Percentiles rank a stretch among this genome's conserved stretches.
Evolutionary conservation across 441 rosid genomes (phyloP).

Genomic region (Populus tomentosa): DNA sequence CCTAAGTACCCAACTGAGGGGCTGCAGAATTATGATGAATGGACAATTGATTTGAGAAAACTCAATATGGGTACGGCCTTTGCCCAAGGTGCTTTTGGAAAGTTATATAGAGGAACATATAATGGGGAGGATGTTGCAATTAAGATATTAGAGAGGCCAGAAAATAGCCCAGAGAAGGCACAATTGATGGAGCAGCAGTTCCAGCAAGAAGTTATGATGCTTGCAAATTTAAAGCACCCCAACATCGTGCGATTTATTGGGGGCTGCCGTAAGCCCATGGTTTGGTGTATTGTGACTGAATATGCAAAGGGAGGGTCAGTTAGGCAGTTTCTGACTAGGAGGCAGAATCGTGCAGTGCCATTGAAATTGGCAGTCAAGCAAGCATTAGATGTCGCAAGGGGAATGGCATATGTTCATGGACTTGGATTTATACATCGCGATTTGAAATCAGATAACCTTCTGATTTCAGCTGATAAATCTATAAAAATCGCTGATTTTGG

Average conservation of each 20-base stretch:
- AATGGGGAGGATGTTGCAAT: conserved; percentile 92
- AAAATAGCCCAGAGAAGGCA: conserved; percentile 58
- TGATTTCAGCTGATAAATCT: conserved; percentile 79
- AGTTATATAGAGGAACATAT: conserved; percentile 87
- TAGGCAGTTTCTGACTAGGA: conserved; percentile 70
- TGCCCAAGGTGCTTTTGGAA: conserved; percentile 98
- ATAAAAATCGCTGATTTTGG: conserved; percentile 98
- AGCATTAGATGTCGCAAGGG: conserved; percentile 92
- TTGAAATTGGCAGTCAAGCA: conserved; percentile 93
- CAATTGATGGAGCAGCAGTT: conserved; percentile 94
- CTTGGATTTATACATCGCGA: conserved; percentile 86
- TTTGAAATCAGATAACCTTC: conserved; percentile 89
- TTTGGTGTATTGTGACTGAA: conserved; percentile 96
- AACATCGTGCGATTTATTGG: conserved; percentile 92
- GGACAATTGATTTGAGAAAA: conserved; percentile 88
- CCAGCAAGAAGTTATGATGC: conserved; percentile 96
- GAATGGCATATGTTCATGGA: conserved; percentile 90
- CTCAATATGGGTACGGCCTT: conserved; percentile 87
- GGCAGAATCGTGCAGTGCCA: conserved; percentile 82
- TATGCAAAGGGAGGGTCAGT: conserved; percentile 99
- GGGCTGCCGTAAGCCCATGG: conserved; percentile 80
- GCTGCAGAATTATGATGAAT: conserved; percentile 72
- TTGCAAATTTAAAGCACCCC: conserved; percentile 74
- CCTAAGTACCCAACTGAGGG: conserved; percentile 58
- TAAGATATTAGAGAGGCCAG: conserved; percentile 89